A percentile compares a stretch with the other conserved stretches of the same genome.
Conservation (phyloP, 768 basidiomycete species). For the Leucocoprinus leucothites region DNA sequence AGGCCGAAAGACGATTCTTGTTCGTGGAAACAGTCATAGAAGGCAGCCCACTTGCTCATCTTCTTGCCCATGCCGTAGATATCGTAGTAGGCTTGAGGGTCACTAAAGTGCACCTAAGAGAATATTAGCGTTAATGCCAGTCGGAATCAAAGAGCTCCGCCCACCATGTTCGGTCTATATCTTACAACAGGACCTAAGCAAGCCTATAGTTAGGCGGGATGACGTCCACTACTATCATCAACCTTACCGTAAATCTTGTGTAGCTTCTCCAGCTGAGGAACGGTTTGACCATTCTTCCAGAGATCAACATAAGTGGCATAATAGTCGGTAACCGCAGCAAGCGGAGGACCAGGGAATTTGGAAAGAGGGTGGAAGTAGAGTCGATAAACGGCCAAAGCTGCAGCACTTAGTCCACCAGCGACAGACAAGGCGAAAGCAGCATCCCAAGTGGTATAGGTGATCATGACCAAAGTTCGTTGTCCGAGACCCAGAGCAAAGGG, state of each 20-base stretch:
- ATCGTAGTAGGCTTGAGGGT: constrained; percentile 28
- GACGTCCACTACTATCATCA: not conserved
- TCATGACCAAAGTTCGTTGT: not conserved
- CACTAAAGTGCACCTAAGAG: constrained; percentile 34
- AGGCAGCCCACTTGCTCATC: constrained; percentile 25
- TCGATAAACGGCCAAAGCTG: not conserved
- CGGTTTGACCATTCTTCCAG: not conserved
- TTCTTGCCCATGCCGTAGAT: constrained; percentile 26
- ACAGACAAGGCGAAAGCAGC: not conserved
- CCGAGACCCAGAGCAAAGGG: not conserved
- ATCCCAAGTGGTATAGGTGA: not conserved
- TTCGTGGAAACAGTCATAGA: constrained; percentile 24
- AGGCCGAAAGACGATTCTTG: constrained; percentile 25
- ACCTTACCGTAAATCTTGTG: constrained; percentile 24
- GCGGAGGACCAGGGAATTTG: constrained; percentile 41
- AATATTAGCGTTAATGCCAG: not conserved
- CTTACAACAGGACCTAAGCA: constrained; percentile 31
- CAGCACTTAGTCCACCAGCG: not conserved
- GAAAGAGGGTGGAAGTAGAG: constrained; percentile 39
- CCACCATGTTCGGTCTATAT: constrained; percentile 34
- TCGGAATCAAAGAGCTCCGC: not conserved
- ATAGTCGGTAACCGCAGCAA: constrained; percentile 35
- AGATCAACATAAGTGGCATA: not conserved
- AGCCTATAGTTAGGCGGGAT: not conserved
- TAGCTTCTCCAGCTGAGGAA: constrained; percentile 16